These are phyloP conservation scores for Cronartium ribicola DNA, from an alignment of 1,284 basidiomycete species.

Conservation along the genomic window DNA sequence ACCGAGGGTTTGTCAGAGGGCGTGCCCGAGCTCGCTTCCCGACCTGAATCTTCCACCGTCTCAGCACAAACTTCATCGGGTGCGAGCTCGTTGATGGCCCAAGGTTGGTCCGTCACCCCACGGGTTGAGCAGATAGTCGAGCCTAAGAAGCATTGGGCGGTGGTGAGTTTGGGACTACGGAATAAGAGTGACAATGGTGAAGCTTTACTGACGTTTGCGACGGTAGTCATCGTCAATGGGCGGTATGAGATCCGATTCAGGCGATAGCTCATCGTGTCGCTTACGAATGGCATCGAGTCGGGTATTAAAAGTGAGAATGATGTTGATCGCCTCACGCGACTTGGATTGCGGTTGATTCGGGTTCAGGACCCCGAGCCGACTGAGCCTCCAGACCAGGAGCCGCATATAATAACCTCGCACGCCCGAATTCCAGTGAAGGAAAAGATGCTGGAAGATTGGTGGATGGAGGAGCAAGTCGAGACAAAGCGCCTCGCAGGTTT, in stretches of 20 bases:
- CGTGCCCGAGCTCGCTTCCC: not conserved
- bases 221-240: conserved; percentile 12
- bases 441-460: conserved; percentile 54
- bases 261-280: conserved; percentile 52
- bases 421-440: conserved; percentile 56
- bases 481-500: conserved; percentile 54
- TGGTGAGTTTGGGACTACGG: conserved; percentile 41
- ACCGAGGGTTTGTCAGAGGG: conserved; percentile 42
- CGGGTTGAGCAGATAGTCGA: conserved; percentile 50
- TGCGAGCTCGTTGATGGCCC: conserved; percentile 44
- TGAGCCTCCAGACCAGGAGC: conserved; percentile 56
- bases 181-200: conserved; percentile 22
- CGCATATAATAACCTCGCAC: conserved; percentile 54
- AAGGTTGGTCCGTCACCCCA: conserved; percentile 49
- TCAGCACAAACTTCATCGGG: conserved; percentile 37
- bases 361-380: conserved; percentile 53
- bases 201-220: conserved; percentile 9
- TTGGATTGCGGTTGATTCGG: conserved; percentile 49
- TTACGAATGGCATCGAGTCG: conserved; percentile 55
- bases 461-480: conserved; percentile 54
- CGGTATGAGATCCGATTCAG: conserved; percentile 22
- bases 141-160: conserved; percentile 21
- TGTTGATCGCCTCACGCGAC: conserved; percentile 52
- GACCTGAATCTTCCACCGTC: conserved; percentile 1
- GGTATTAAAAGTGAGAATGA: conserved; percentile 54